Conservation (phyloP, 148 eudicot genomes). For the Chenopodium album region DNA sequence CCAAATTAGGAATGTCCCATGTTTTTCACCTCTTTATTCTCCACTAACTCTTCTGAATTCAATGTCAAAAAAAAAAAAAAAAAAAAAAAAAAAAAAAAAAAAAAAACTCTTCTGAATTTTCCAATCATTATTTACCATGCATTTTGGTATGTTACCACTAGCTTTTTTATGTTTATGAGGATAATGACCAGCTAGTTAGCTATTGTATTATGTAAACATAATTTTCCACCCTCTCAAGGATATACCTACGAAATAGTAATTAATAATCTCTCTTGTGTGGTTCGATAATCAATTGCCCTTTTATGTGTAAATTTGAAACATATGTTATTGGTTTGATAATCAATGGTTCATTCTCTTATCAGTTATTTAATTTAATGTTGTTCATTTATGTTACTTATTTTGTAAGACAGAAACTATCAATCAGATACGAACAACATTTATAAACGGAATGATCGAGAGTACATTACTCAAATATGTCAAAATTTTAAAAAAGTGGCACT, state of each 20-base stretch:
- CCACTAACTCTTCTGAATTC: conserved; percentile 11
- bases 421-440: no score
- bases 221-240: neutral
- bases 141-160: neutral
- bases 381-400: no score
- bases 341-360: no score
- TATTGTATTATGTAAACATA: neutral
- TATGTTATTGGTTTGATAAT: no score
- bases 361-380: no score
- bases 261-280: no score
- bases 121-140: conserved; percentile 17
- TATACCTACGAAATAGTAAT: neutral
- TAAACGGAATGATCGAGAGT: no score
- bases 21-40: conserved; percentile 13
- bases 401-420: no score
- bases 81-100: no score
- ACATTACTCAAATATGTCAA: no score
- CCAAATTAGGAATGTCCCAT: conserved; percentile 19
- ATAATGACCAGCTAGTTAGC: neutral
- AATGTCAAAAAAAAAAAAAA: no score
- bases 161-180: neutral
- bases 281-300: neutral
- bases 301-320: no score
- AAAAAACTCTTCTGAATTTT: conserved; percentile 10
- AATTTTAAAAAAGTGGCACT: neutral